phyloP scores from a whole-genome alignment of 345 rosid genomes.

The Anastatica hierochuntica region DNA sequence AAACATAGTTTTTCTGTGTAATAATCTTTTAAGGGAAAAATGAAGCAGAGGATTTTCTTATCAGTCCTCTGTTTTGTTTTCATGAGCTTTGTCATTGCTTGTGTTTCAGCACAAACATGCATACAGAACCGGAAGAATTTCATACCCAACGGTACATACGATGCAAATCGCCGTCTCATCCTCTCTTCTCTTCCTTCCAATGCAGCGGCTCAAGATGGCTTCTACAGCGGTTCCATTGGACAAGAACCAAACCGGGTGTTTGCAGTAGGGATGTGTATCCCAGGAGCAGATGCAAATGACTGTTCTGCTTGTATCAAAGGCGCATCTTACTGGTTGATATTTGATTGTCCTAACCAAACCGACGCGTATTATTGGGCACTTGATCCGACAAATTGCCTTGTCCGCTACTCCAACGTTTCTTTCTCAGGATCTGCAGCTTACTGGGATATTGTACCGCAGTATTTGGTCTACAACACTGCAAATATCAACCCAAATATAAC shows the following conservation, averaged over 20 bases:
- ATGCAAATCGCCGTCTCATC: constrained; percentile 11
- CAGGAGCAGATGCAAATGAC: constrained; percentile 13
- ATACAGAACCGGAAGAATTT: constrained; percentile 8
- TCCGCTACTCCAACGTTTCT: constrained; percentile 10
- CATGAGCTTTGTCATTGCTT: neutral
- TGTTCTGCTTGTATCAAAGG: constrained; percentile 8
- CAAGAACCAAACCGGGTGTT: constrained; percentile 14
- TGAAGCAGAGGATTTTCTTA: neutral
- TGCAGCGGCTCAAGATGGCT: constrained; percentile 3
- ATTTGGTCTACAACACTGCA: neutral
- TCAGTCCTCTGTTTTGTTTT: constrained; percentile 7
- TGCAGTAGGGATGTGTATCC: constrained; percentile 22
- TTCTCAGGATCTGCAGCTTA: neutral
- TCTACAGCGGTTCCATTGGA: constrained; percentile 19
- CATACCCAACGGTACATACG: constrained; percentile 16
- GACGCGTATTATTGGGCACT: neutral
- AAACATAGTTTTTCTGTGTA: too few species aligned
- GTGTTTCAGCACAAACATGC: constrained; percentile 4
- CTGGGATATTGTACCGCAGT: neutral
- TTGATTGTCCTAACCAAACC: constrained; percentile 18
- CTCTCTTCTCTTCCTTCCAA: constrained; percentile 21
- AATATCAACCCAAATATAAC: neutral
- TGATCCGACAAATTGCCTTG: neutral
- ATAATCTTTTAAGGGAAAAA: neutral
- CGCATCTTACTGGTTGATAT: neutral